Conservation (phyloP, 169 alveolate species). For the Plasmodium malariae region DNA sequence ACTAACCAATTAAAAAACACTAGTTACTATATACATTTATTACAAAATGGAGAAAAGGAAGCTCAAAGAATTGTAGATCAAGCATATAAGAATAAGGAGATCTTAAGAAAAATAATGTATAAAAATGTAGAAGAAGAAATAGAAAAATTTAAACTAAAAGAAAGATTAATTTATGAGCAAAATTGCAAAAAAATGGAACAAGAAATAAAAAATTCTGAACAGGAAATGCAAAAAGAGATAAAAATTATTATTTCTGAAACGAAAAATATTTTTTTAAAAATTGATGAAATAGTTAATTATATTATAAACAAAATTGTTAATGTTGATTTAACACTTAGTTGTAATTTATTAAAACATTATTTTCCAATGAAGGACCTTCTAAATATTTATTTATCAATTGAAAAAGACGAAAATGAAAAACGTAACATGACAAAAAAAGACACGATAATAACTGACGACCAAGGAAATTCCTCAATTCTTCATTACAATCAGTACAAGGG, state of each 20-base stretch:
- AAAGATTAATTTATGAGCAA: conserved; percentile 8
- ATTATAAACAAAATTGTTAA: conserved; percentile 16
- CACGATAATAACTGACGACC: conserved; percentile 9
- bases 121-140: conserved; percentile 31
- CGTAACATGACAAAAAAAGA: not conserved
- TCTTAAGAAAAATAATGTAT: conserved; percentile 10
- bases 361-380: conserved; percentile 8
- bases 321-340: conserved; percentile 21
- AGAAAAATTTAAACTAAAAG: conserved; percentile 4
- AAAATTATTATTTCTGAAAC: not conserved
- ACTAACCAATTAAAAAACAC: not conserved
- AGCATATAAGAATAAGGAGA: conserved; percentile 23
- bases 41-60: conserved; percentile 39
- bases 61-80: conserved; percentile 9
- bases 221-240: conserved; percentile 15
- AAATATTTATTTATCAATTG: not conserved
- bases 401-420: not conserved
- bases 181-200: conserved; percentile 23
- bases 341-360: conserved; percentile 1
- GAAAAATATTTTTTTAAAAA: not conserved
- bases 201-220: conserved; percentile 27
- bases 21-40: conserved; percentile 1
- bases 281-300: conserved; percentile 9
- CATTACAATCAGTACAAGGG: conserved; percentile 10
- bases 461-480: conserved; percentile 5